Evolutionary conservation across 1,139 yeast species (phyloP).

Genomic region (Tardiomyces depauwii): DNA sequence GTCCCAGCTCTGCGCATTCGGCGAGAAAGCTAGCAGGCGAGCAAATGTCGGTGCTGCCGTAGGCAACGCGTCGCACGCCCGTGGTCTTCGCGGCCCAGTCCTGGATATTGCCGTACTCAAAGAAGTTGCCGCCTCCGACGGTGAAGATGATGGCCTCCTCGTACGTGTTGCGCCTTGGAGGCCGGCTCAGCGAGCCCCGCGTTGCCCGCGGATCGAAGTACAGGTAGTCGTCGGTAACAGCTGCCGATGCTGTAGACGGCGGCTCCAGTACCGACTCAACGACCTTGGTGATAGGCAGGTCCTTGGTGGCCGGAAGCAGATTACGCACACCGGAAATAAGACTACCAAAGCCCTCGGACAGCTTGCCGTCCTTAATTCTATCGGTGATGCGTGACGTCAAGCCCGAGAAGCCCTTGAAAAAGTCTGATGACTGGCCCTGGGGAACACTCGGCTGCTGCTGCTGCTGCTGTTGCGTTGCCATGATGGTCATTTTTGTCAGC

Average conservation of each 20-base stretch:
- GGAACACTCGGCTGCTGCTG: conserved; percentile 10
- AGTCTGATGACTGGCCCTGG: conserved; percentile 23
- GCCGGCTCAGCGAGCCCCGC: conserved; percentile 81
- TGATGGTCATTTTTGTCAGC: conserved; percentile 52
- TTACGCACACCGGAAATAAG: conserved; percentile 82
- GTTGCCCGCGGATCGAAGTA: conserved; percentile 80
- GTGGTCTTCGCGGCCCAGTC: conserved; percentile 58
- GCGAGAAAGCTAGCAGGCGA: conserved; percentile 67
- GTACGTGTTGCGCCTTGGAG: conserved; percentile 76
- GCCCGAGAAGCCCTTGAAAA: conserved; percentile 64
- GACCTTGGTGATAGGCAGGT: conserved; percentile 78
- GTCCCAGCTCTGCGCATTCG: conserved; percentile 57
- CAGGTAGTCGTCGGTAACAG: conserved; percentile 70
- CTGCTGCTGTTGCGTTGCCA: conserved; percentile 18
- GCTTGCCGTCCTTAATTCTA: conserved; percentile 33
- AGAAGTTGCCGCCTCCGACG: conserved; percentile 93
- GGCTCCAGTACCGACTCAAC: conserved; percentile 93
- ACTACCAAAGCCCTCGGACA: conserved; percentile 87
- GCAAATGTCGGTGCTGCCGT: conserved; percentile 77
- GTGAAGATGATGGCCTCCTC: conserved; percentile 79
- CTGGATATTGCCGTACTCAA: conserved; percentile 87
- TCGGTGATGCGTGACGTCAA: conserved; percentile 70
- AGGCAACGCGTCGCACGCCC: conserved; percentile 42
- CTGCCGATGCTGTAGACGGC: conserved; percentile 43
- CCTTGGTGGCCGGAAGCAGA: conserved; percentile 76